phyloP scores from a whole-genome alignment of 1,284 basidiomycete genomes.

The Stygiomarasmius scandens region DNA sequence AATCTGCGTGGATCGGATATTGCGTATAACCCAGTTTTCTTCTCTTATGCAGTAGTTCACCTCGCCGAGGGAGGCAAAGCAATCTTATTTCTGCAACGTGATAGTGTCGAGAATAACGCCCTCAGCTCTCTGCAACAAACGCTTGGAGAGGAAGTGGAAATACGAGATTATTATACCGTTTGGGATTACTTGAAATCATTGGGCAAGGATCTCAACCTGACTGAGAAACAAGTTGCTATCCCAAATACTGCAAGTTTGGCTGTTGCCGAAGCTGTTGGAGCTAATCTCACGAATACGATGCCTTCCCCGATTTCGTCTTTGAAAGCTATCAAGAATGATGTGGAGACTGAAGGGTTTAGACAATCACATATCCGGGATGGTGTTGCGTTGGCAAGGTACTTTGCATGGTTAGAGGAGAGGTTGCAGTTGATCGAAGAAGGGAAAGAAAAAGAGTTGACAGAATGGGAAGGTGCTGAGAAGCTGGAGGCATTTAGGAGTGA shows the following conservation, averaged over 20 bases:
- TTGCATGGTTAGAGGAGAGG: slow-evolving; percentile 92
- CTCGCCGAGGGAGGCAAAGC: slow-evolving; percentile 39
- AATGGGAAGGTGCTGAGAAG: slow-evolving; percentile 81
- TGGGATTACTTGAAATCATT: slow-evolving; percentile 63
- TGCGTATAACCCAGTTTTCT: slow-evolving; percentile 95
- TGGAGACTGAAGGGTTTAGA: slow-evolving; percentile 90
- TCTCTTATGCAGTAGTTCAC: slow-evolving; percentile 87
- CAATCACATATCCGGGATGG: slow-evolving; percentile 91
- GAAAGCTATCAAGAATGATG: slow-evolving; percentile 89
- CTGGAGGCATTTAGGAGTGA: slow-evolving; percentile 83
- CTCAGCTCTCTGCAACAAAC: slow-evolving; percentile 38
- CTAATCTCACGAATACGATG: slow-evolving; percentile 62
- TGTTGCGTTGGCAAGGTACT: slow-evolving; percentile 84
- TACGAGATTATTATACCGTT: slow-evolving; percentile 75
- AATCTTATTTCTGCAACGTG: slow-evolving; percentile 74
- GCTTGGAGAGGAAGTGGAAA: slow-evolving; percentile 64
- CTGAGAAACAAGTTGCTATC: slow-evolving; percentile 57
- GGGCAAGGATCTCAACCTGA: slow-evolving; percentile 42
- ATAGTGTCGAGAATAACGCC: slow-evolving; percentile 64
- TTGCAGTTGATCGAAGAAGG: slow-evolving; percentile 40
- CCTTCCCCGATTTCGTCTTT: slow-evolving; percentile 80
- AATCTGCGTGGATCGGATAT: slow-evolving; percentile 95
- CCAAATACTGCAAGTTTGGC: slow-evolving; percentile 79
- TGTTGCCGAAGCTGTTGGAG: slow-evolving; percentile 74
- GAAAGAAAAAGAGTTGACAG: slow-evolving; percentile 68